A percentile compares a stretch with the other conserved stretches of the same genome.
Evolutionary conservation across 2,329 filamentous ascomycete species (phyloP).

Genomic region (Ophiosphaerella korrae): DNA sequence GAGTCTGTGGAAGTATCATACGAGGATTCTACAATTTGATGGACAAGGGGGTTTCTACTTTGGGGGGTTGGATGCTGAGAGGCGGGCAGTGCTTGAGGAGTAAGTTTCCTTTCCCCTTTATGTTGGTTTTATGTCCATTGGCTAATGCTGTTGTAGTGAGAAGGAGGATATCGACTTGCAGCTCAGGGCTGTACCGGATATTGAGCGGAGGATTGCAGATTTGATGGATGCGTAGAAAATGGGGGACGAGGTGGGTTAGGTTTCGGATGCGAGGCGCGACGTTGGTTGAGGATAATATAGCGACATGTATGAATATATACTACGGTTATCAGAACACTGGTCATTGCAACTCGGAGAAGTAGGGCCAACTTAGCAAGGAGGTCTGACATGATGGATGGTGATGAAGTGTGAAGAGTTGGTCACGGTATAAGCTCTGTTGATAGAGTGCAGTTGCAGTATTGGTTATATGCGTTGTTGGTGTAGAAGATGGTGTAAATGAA

Average conservation of each 20-base stretch:
- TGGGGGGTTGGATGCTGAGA: constrained; percentile 85
- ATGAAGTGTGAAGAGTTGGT: no score
- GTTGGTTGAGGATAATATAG: no score
- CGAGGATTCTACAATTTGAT: constrained; percentile 93
- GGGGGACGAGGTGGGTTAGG: no score
- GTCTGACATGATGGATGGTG: no score
- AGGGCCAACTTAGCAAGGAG: no score
- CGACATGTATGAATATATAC: neutral
- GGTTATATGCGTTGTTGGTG: no score
- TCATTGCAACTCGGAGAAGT: no score
- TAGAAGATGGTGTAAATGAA: no score
- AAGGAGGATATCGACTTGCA: constrained; percentile 90
- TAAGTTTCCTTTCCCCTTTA: constrained; percentile 44
- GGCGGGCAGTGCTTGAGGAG: constrained; percentile 84
- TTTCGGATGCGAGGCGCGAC: no score
- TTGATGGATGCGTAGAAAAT: constrained; percentile 55
- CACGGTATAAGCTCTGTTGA: no score
- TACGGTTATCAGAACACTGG: no score
- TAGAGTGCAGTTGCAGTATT: no score
- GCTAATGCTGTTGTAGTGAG: constrained; percentile 59
- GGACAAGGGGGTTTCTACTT: constrained; percentile 92
- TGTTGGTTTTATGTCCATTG: neutral
- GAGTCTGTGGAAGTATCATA: constrained; percentile 96
- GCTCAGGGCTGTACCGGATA: constrained; percentile 82
- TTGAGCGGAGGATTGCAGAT: constrained; percentile 84